phyloP scores from a whole-genome alignment of 371 early-diverging fungal genomes.

The Mucor velutinosus region DNA sequence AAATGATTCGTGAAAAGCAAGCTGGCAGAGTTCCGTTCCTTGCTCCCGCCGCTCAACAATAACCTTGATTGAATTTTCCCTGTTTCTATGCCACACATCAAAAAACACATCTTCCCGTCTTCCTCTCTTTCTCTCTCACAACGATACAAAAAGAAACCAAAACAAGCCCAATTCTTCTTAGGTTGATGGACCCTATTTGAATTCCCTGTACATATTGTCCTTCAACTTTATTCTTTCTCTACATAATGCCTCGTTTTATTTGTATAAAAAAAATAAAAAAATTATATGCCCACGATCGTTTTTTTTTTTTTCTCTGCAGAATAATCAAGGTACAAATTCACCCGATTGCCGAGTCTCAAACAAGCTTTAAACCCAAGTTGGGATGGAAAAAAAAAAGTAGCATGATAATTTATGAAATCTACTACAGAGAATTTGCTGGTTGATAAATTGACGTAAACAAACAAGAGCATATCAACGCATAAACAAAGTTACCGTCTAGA shows the following conservation, averaged over 20 bases:
- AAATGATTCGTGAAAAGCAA: slow-evolving; percentile 71
- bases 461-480: no score
- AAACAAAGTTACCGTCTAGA: no score
- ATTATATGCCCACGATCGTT: background rate
- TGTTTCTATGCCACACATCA: background rate
- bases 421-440: background rate
- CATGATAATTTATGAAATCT: background rate
- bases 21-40: slow-evolving; percentile 16
- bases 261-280: slow-evolving; percentile 3
- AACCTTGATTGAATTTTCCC: background rate
- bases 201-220: slow-evolving; percentile 3
- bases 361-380: background rate
- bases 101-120: background rate
- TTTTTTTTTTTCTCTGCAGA: background rate
- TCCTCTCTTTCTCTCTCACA: background rate
- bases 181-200: slow-evolving; percentile 9
- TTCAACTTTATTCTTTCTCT: background rate
- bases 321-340: background rate
- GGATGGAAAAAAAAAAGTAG: background rate
- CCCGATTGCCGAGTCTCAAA: slow-evolving; percentile 3
- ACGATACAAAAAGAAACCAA: background rate
- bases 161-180: background rate
- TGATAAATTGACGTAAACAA: background rate
- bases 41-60: background rate
- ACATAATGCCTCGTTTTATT: background rate